Evolutionary conservation across 2,329 filamentous ascomycete genomes (phyloP).

Genomic region (Colletotrichum gloeosporioides): DNA sequence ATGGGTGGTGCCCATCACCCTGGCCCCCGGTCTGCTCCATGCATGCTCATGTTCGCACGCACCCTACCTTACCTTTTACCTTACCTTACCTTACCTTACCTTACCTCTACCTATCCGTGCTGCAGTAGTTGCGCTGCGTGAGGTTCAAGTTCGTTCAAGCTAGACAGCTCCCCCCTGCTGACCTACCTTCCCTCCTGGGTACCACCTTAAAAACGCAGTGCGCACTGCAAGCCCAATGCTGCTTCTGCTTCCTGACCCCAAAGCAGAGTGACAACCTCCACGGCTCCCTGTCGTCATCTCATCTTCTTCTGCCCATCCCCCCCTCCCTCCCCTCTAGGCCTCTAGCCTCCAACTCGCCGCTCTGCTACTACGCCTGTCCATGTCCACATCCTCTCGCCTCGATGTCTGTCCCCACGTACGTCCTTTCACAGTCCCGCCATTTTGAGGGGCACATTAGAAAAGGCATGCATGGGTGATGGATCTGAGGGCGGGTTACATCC

Average conservation of each 20-base stretch:
- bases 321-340: not conserved
- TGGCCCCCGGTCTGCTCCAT: slow-evolving; percentile 1
- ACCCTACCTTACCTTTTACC: slow-evolving; percentile 6
- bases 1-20: not conserved
- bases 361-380: not conserved
- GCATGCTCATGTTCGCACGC: not conserved
- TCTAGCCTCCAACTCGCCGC: not conserved
- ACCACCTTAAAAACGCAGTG: not conserved
- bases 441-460: not conserved
- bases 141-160: too few species aligned
- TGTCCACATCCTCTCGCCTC: not conserved
- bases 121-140: too few species aligned
- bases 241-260: not conserved
- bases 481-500: slow-evolving; percentile 8
- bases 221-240: not conserved
- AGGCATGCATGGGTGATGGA: not conserved
- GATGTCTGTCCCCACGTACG: not conserved
- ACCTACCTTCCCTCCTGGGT: too few species aligned
- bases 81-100: not conserved
- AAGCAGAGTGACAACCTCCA: not conserved
- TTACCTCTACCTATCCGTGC: not conserved
- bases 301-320: not conserved
- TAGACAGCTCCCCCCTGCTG: too few species aligned
- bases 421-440: not conserved
- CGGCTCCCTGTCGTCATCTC: not conserved